A percentile compares a stretch with the other conserved stretches of the same genome.
phyloP scores from a whole-genome alignment of 192 early-diverging fungal genomes.

The Coemansia sp. region DNA sequence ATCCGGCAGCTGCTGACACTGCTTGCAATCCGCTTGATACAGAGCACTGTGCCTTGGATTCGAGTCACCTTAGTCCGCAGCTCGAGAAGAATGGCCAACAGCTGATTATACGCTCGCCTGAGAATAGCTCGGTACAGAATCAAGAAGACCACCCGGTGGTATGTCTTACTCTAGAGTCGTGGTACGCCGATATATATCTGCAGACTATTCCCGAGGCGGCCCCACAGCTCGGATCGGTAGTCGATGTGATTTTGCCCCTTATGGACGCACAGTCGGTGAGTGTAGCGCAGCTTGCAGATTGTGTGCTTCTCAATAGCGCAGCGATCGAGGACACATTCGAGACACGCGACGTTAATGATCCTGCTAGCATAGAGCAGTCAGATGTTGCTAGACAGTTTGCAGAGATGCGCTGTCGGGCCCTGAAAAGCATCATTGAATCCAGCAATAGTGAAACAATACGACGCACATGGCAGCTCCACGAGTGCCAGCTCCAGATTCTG shows the following conservation, averaged over 20 bases:
- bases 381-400: background rate
- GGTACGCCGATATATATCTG: slow-evolving; percentile 37
- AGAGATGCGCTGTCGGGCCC: slow-evolving; percentile 5
- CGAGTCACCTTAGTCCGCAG: background rate
- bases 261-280: background rate
- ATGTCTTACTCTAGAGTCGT: slow-evolving; percentile 15
- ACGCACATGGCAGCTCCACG: slow-evolving; percentile 40
- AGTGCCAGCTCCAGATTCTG: slow-evolving; percentile 50
- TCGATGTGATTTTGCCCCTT: background rate
- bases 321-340: slow-evolving; percentile 33
- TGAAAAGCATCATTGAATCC: background rate
- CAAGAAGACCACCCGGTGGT: background rate
- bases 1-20: background rate
- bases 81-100: background rate
- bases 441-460: background rate
- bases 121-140: background rate
- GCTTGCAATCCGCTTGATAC: background rate
- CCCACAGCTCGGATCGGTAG: background rate
- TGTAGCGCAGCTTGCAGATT: background rate
- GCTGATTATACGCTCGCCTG: background rate
- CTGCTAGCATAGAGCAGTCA: background rate
- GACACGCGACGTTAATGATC: background rate
- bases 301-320: slow-evolving; percentile 14
- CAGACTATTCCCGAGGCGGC: slow-evolving; percentile 3
- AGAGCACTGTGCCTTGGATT: background rate